Base-by-base conservation (phyloP, 1,284 basidiomycete genomes). In the Microbotryum lychnidis-dioicae region DNA sequence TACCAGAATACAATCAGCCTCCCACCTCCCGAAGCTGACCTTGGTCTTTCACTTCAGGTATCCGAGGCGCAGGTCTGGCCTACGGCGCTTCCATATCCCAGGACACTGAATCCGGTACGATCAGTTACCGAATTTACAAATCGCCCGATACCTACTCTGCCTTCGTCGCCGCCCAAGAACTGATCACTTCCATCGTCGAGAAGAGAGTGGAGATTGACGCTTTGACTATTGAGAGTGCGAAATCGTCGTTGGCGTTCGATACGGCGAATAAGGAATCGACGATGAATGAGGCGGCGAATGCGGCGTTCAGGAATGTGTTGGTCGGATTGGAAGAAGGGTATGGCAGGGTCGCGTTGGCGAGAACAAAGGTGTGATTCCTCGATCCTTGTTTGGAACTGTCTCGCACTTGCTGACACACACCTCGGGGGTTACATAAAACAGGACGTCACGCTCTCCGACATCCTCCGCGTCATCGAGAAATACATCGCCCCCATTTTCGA, bases 401-500 rank as follows among this genome's bases (percentile, higher is more conserved):
- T 12, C 23, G 47, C 46, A 10, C 20, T 57, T 54, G 14, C 8
- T 20, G 48, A 12, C 29, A 25, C 29, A 25, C 45, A 16, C 37
- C 14, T 16, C 14, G 44, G 31, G 27, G n/a, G 21, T n/a, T 46
- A 45, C 9, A 37, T 33, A 45, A 21, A 21, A 9, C 59, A 91
- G 78, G 77, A 78, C 10, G 84, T 98, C 57, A 87, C 85, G 5
- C 84, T 86, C 68, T 81, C 84, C 6, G 84, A 96, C 64, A 85
- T 97, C 52, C 76, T 89, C 23, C 77, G 74, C 8, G 81, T 82
- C 20, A 80, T 97, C 65, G 76, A 80, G 66, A 85, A 82, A 69
- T 87, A 96, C 76, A 84, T 97, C 76, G 75, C 93, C 46, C 91
- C 92, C 0, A 77, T 98, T 56, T 98, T 99, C 76, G 82, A 87